Evolutionary conservation across 306 rosid genomes (phyloP).

Genomic region (Sesbania bispinosa): DNA sequence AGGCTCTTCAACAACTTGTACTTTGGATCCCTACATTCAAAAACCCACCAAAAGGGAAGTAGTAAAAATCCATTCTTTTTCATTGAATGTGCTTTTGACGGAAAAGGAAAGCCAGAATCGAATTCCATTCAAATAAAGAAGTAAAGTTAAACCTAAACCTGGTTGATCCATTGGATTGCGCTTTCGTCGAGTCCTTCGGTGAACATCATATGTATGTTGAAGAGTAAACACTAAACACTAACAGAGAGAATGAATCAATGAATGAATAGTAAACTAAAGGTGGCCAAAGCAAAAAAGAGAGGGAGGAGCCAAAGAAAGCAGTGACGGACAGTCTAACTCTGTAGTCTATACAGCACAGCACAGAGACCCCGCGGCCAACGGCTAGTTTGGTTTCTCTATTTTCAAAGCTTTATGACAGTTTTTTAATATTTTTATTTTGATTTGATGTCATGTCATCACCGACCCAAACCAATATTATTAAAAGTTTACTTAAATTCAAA

Average conservation of each 20-base stretch:
- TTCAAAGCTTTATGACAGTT: too few relatives aligned
- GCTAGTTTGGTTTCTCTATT: not conserved
- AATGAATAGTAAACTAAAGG: too few relatives aligned
- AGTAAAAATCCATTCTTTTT: too few relatives aligned
- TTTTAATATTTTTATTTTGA: too few relatives aligned
- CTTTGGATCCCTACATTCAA: slow-evolving; percentile 49
- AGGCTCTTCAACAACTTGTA: slow-evolving; percentile 36
- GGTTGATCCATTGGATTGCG: slow-evolving; percentile 87
- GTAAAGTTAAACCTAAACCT: slow-evolving; percentile 28
- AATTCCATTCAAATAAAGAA: not conserved
- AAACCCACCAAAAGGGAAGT: not conserved
- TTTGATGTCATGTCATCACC: too few relatives aligned
- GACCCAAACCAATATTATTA: too few relatives aligned
- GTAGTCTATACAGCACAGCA: not conserved
- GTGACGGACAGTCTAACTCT: too few relatives aligned
- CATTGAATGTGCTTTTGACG: not conserved
- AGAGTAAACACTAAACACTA: too few relatives aligned
- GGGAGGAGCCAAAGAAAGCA: too few relatives aligned
- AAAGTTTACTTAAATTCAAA: too few relatives aligned
- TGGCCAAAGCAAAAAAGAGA: too few relatives aligned
- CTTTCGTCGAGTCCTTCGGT: slow-evolving; percentile 89
- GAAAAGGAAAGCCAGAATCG: not conserved
- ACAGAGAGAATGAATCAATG: not conserved
- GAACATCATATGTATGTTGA: slow-evolving; percentile 53
- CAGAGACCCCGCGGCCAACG: not conserved